These are phyloP conservation scores for Gracilaria domingensis DNA, from an alignment of 23 red algal species.

Conservation along the genomic window DNA sequence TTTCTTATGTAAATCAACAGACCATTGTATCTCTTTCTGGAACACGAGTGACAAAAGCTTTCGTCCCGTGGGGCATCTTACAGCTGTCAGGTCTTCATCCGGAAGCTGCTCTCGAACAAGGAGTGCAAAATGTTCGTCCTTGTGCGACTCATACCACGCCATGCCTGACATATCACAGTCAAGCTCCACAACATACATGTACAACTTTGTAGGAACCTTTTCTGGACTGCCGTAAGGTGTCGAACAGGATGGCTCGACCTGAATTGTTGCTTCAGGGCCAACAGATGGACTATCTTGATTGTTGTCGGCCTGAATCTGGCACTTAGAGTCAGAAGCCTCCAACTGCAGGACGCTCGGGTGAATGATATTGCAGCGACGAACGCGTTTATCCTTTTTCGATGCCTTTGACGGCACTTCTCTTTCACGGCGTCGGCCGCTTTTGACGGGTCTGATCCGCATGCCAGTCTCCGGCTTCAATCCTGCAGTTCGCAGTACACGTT, in stretches of 20 bases:
- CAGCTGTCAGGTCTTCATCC: constrained; percentile 32
- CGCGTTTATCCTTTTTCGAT: constrained; percentile 58
- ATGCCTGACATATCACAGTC: constrained; percentile 24
- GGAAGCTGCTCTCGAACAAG: constrained; percentile 24
- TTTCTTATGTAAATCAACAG: background rate
- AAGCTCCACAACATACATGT: constrained; percentile 32
- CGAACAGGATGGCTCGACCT: no score
- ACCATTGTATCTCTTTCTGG: constrained; percentile 39
- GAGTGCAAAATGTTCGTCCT: background rate
- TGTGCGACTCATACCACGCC: constrained; percentile 13
- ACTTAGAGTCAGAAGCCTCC: background rate
- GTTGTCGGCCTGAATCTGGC: no score
- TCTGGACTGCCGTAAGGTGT: background rate
- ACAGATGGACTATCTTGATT: background rate
- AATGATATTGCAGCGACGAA: constrained; percentile 43
- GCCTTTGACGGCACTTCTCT: constrained; percentile 27
- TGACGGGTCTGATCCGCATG: background rate
- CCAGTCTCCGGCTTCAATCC: background rate
- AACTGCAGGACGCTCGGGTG: constrained; percentile 48
- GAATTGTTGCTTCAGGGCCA: background rate
- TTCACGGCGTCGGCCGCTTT: background rate
- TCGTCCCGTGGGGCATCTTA: constrained; percentile 50
- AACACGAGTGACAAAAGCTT: constrained; percentile 12
- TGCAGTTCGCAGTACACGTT: constrained; percentile 13
- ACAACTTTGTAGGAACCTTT: background rate